Evolutionary conservation across 202 grass and related monocot species (phyloP).

Genomic region (Saccharum hybrid): DNA sequence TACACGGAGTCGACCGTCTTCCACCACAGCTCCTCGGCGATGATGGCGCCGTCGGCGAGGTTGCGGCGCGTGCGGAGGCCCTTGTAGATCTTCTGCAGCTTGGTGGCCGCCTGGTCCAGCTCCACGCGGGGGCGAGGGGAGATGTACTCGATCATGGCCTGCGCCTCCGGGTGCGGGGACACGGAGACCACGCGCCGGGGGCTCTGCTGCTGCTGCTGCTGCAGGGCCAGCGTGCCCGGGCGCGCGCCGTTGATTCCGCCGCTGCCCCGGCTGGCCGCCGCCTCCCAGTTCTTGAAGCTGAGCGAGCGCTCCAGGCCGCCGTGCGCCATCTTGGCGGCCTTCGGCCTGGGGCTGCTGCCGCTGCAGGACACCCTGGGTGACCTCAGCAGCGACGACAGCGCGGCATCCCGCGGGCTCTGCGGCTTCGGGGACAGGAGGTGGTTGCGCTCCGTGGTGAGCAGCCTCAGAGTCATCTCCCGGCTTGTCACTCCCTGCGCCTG

Average conservation of each 20-base stretch:
- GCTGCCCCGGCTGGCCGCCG: background rate
- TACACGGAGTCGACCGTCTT: conserved; percentile 71
- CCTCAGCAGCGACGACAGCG: conserved; percentile 36
- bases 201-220: background rate
- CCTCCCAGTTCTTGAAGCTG: conserved; percentile 79
- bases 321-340: conserved; percentile 41
- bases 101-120: conserved; percentile 76
- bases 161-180: background rate
- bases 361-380: conserved; percentile 28
- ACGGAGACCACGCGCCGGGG: conserved; percentile 2
- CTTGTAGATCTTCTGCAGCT: conserved; percentile 87
- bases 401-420: conserved; percentile 39
- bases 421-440: conserved; percentile 40
- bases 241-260: conserved; percentile 47
- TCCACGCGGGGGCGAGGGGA: conserved; percentile 63
- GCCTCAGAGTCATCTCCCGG: conserved; percentile 46
- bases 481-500: background rate
- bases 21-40: conserved; percentile 97
- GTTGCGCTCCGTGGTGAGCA: conserved; percentile 59
- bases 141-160: conserved; percentile 45
- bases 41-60: conserved; percentile 92
- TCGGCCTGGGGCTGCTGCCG: background rate
- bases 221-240: conserved; percentile 46
- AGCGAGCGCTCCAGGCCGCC: conserved; percentile 49
- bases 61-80: conserved; percentile 78